Evolutionary conservation across 306 rosid species (phyloP).

Genomic region (Prunus persica): Prunus_persica_NCBIv2 NC_034012.1:22090001-22090500

Average conservation of each 20-base stretch:
- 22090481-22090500: slow-evolving; percentile 89
- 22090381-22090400: slow-evolving; percentile 95
- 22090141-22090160: slow-evolving; percentile 36
- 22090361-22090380: slow-evolving; percentile 79
- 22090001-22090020: slow-evolving; percentile 5
- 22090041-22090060: neutral
- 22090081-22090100: neutral
- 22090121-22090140: slow-evolving; percentile 41
- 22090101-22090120: neutral
- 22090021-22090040: slow-evolving; percentile 9
- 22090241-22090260: slow-evolving; percentile 61
- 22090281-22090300: slow-evolving; percentile 58
- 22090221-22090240: slow-evolving; percentile 53
- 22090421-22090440: slow-evolving; percentile 78
- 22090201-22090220: slow-evolving; percentile 77
- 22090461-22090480: slow-evolving; percentile 55
- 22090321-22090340: slow-evolving; percentile 68
- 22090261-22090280: slow-evolving; percentile 73
- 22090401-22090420: slow-evolving; percentile 86
- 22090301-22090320: slow-evolving; percentile 66
- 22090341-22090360: slow-evolving; percentile 55
- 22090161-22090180: slow-evolving; percentile 72
- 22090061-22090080: neutral
- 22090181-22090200: slow-evolving; percentile 59
- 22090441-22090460: slow-evolving; percentile 67